Conservation (phyloP, 129 eudicot genomes). For the Deinandra increscens region DNA sequence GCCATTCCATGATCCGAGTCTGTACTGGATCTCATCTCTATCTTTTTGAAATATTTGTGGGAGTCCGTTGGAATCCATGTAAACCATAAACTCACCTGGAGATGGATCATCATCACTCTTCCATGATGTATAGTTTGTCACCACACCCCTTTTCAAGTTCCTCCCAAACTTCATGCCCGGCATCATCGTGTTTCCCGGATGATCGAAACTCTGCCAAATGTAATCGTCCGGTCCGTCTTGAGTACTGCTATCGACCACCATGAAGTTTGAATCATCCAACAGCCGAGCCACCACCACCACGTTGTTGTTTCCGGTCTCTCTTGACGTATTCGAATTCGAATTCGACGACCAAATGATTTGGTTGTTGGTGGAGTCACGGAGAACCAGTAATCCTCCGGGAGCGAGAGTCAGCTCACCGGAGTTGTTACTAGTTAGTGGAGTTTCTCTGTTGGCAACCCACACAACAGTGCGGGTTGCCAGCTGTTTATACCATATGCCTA, state of each 20-base stretch:
- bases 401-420: not conserved
- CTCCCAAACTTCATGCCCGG: too few relatives aligned
- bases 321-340: not conserved
- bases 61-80: too few relatives aligned
- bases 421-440: not conserved
- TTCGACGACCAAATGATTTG: too few relatives aligned
- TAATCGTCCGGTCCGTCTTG: too few relatives aligned
- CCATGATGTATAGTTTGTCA: not conserved
- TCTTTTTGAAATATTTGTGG: too few relatives aligned
- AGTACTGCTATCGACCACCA: not conserved
- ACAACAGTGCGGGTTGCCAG: not conserved
- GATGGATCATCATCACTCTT: conserved; percentile 2
- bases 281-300: too few relatives aligned
- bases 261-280: not conserved
- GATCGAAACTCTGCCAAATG: too few relatives aligned
- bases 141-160: too few relatives aligned
- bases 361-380: not conserved
- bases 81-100: not conserved
- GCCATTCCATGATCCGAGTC: conserved; percentile 5
- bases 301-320: not conserved
- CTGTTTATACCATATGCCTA: not conserved
- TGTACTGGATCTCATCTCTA: too few relatives aligned
- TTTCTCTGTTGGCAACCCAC: too few relatives aligned
- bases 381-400: not conserved
- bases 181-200: too few relatives aligned